Conservation (phyloP, 2,329 filamentous ascomycete genomes). For the Karstenula rhodostoma region DNA sequence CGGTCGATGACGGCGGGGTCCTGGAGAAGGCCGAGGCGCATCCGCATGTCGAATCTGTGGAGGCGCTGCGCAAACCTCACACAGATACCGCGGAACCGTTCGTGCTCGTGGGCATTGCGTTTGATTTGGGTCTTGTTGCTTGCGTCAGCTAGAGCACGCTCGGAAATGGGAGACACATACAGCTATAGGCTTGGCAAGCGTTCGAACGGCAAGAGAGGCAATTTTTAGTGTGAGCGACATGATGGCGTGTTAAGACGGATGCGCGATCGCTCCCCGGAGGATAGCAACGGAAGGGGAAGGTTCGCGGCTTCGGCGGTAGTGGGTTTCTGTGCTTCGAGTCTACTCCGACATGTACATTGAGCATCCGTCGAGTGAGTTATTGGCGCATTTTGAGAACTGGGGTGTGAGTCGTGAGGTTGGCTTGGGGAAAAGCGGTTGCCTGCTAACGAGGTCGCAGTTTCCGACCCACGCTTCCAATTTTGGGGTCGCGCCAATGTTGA, state of each 20-base stretch:
- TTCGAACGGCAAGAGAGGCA: constrained; percentile 69
- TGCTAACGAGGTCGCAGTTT: background rate
- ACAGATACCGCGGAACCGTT: constrained; percentile 69
- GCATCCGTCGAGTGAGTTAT: background rate
- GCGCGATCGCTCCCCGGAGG: background rate
- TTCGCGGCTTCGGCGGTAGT: background rate
- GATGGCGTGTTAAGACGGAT: constrained; percentile 10
- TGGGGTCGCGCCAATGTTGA: background rate
- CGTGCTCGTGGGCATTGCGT: constrained; percentile 72
- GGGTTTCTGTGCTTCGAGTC: background rate
- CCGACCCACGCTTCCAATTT: background rate
- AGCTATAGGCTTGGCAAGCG: constrained; percentile 72
- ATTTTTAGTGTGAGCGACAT: constrained; percentile 75
- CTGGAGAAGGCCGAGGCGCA: constrained; percentile 70
- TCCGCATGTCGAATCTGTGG: constrained; percentile 72
- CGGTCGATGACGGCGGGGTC: constrained; percentile 64
- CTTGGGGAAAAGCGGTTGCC: background rate
- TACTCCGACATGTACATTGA: too few relatives aligned
- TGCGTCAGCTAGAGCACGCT: background rate
- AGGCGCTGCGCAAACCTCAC: constrained; percentile 69
- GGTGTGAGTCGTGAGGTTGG: background rate
- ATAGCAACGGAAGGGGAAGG: background rate
- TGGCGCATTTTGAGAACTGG: background rate
- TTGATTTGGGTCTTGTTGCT: constrained; percentile 69
- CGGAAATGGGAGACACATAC: constrained; percentile 53